Percentiles rank a stretch among this genome's conserved stretches.
Conservation (phyloP, 495 filamentous ascomycete genomes). For the Tuber brumale region DNA sequence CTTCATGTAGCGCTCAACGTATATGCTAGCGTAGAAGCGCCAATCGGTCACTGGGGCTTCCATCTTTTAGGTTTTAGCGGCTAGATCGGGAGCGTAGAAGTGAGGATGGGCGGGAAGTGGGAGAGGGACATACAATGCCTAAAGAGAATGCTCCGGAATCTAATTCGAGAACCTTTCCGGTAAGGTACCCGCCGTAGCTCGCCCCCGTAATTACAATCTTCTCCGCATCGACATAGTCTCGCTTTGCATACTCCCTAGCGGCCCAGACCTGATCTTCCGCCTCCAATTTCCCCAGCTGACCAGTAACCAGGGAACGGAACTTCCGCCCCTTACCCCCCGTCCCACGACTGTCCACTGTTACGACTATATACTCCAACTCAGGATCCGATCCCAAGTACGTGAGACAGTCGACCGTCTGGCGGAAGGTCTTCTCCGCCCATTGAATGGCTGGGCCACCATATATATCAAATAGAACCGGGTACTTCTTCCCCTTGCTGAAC, state of each 20-base stretch:
- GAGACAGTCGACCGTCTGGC: constrained; percentile 45
- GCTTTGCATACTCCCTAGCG: constrained; percentile 46
- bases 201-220: constrained; percentile 56
- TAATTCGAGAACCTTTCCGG: constrained; percentile 52
- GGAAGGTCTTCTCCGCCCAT: constrained; percentile 48
- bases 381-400: constrained; percentile 54
- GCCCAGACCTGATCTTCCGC: constrained; percentile 56
- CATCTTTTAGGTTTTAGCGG: constrained; percentile 15
- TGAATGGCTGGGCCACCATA: constrained; percentile 55
- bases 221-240: constrained; percentile 48
- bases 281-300: constrained; percentile 51
- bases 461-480: constrained; percentile 52
- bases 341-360: constrained; percentile 54
- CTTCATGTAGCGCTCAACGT: constrained; percentile 62
- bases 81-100: neutral
- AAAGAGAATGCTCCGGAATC: constrained; percentile 50
- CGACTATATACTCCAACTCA: constrained; percentile 53
- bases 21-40: constrained; percentile 59
- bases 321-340: constrained; percentile 52
- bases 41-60: constrained; percentile 55
- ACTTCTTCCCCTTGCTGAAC: constrained; percentile 50
- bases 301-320: constrained; percentile 48
- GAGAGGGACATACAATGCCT: constrained; percentile 41
- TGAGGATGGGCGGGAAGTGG: too few relatives aligned
- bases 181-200: constrained; percentile 56